These are phyloP conservation scores for Cladosporium halotolerans DNA, from an alignment of 2,329 filamentous ascomycete species.

Conservation along the genomic window DNA sequence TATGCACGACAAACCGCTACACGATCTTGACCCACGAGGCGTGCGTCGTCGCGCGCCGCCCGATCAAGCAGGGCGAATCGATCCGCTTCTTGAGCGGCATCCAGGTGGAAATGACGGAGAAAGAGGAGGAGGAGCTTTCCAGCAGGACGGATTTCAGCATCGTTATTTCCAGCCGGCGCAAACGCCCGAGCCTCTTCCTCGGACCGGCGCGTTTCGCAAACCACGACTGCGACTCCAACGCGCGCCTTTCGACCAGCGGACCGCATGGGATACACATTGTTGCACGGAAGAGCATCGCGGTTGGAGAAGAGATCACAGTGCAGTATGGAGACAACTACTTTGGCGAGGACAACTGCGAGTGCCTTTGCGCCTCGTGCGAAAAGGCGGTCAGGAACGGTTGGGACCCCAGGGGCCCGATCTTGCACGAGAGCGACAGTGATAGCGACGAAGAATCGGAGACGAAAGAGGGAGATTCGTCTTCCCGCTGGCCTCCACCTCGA, in stretches of 20 bases:
- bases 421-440: constrained; percentile 29
- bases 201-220: constrained; percentile 95
- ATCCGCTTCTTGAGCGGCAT: constrained; percentile 90
- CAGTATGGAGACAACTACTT: constrained; percentile 96
- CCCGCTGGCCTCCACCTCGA: background rate
- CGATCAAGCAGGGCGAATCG: constrained; percentile 73
- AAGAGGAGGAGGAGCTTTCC: constrained; percentile 80
- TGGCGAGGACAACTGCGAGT: constrained; percentile 90
- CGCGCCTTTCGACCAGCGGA: constrained; percentile 74
- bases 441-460: constrained; percentile 30
- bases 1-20: constrained; percentile 89
- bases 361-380: constrained; percentile 85
- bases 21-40: constrained; percentile 88
- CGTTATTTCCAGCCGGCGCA: constrained; percentile 86
- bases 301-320: constrained; percentile 93
- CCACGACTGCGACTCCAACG: constrained; percentile 93
- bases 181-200: constrained; percentile 84
- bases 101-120: constrained; percentile 83
- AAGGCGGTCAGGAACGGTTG: constrained; percentile 71
- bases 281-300: constrained; percentile 70
- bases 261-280: constrained; percentile 86
- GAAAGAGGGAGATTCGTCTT: constrained; percentile 21
- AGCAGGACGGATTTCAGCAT: constrained; percentile 94
- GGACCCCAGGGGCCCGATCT: constrained; percentile 45
- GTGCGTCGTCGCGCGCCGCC: constrained; percentile 71